Percentiles rank a stretch among this genome's conserved stretches.
Conservation (phyloP, 2,329 filamentous ascomycete genomes). For the Dactylellina sp. region DNA sequence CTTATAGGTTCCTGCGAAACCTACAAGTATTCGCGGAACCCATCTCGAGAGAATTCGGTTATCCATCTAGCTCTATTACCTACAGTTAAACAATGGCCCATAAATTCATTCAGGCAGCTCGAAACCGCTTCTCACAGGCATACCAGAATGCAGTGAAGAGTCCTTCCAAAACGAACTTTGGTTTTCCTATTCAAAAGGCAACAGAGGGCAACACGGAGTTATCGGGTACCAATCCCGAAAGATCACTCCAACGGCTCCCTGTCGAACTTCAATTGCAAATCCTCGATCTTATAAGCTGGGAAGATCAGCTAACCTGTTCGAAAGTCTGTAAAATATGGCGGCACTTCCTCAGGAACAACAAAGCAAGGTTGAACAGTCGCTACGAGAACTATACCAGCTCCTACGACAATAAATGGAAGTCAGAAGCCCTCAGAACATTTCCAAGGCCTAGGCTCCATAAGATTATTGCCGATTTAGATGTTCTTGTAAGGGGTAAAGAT, state of each 20-base stretch:
- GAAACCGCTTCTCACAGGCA: background rate
- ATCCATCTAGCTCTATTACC: no score
- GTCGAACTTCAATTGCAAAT: constrained; percentile 37
- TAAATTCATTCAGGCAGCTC: constrained; percentile 13
- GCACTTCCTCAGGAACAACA: constrained; percentile 23
- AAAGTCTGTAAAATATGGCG: constrained; percentile 42
- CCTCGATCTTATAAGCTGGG: constrained; percentile 30
- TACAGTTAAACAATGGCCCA: no score
- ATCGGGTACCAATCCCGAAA: background rate
- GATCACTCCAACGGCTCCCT: constrained; percentile 19
- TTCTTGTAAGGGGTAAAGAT: constrained; percentile 11
- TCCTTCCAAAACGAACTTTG: background rate
- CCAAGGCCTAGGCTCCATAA: constrained; percentile 23
- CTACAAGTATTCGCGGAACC: no score
- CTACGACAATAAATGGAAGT: constrained; percentile 21
- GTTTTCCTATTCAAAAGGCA: constrained; percentile 16
- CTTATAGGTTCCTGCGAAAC: no score
- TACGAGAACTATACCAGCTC: constrained; percentile 35
- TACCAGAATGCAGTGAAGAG: background rate
- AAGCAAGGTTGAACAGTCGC: background rate
- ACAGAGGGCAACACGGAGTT: constrained; percentile 25
- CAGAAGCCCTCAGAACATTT: background rate
- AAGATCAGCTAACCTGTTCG: constrained; percentile 17
- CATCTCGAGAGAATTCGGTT: no score
- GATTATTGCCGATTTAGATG: constrained; percentile 26